Evolutionary conservation across 1,284 basidiomycete genomes (phyloP).

Genomic region (Ustilago bromivora): DNA sequence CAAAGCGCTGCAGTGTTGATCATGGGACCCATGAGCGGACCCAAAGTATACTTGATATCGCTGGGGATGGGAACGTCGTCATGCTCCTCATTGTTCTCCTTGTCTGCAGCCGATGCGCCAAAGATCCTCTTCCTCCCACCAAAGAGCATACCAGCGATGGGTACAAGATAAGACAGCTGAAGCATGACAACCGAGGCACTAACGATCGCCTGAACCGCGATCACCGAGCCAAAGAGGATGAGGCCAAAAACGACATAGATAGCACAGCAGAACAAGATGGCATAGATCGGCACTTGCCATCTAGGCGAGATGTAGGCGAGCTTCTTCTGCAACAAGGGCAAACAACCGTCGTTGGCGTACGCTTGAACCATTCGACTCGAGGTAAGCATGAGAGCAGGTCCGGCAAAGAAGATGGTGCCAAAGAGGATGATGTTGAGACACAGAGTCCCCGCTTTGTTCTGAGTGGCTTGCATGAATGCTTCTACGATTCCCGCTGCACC

Average conservation of each 20-base stretch:
- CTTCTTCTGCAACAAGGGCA: conserved; percentile 33
- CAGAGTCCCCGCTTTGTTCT: conserved; percentile 24
- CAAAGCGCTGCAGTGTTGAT: conserved; percentile 33
- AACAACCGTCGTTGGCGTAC: conserved; percentile 40
- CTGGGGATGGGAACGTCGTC: conserved; percentile 29
- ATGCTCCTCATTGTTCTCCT: conserved; percentile 5
- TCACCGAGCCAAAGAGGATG: conserved; percentile 39
- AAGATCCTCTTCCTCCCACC: conserved; percentile 33
- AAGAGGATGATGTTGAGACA: conserved; percentile 28
- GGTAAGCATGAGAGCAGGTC: conserved; percentile 42
- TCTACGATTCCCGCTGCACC: conserved; percentile 33
- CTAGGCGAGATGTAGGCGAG: conserved; percentile 27
- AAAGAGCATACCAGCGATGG: conserved; percentile 41
- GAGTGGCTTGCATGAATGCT: conserved; percentile 33
- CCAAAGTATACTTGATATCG: conserved; percentile 40
- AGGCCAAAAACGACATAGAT: conserved; percentile 37
- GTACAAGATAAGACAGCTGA: conserved; percentile 36
- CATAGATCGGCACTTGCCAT: conserved; percentile 39
- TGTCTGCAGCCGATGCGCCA: not conserved
- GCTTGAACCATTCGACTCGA: conserved; percentile 42
- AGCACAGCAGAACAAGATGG: conserved; percentile 24
- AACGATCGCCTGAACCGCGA: conserved; percentile 37
- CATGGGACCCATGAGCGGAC: conserved; percentile 26
- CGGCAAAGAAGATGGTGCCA: conserved; percentile 37
- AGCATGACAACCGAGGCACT: conserved; percentile 40